These are phyloP conservation scores for Pistacia vera DNA, from an alignment of 345 rosid species.

Conservation along the genomic window DNA sequence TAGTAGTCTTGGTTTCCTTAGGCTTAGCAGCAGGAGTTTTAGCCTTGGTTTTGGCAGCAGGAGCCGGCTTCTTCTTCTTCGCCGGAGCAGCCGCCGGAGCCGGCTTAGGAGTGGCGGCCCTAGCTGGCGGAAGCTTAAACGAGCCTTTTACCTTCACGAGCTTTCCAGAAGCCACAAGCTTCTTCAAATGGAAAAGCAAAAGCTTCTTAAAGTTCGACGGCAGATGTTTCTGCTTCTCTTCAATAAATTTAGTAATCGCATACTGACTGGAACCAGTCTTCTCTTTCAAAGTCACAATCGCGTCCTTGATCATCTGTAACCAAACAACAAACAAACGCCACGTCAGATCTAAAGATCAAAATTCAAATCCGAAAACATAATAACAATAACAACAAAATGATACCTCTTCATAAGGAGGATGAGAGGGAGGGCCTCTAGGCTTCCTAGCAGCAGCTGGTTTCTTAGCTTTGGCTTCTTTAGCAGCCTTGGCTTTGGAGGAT, in stretches of 20 bases:
- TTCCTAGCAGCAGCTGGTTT: slow-evolving; percentile 47
- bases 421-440: slow-evolving; percentile 37
- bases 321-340: neutral
- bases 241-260: slow-evolving; percentile 80
- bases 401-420: slow-evolving; percentile 83
- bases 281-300: slow-evolving; percentile 71
- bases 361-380: neutral
- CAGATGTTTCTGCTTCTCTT: slow-evolving; percentile 71
- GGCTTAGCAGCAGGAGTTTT: slow-evolving; percentile 36
- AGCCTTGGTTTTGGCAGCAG: slow-evolving; percentile 36
- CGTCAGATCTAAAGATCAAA: slow-evolving; percentile 24
- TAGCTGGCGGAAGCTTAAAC: slow-evolving; percentile 61
- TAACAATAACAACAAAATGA: neutral
- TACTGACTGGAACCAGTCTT: slow-evolving; percentile 88
- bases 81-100: slow-evolving; percentile 19
- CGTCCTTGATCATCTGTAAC: slow-evolving; percentile 76
- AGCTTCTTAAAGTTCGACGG: slow-evolving; percentile 70
- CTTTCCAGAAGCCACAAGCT: slow-evolving; percentile 65
- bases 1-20: slow-evolving; percentile 21
- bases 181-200: slow-evolving; percentile 61
- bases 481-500: slow-evolving; percentile 44
- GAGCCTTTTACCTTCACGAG: slow-evolving; percentile 75
- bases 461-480: slow-evolving; percentile 49
- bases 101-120: slow-evolving; percentile 36
- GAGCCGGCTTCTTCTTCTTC: slow-evolving; percentile 37